These are phyloP conservation scores for Echria macrotheca DNA, from an alignment of 495 filamentous ascomycete species.

Conservation along the genomic window DNA sequence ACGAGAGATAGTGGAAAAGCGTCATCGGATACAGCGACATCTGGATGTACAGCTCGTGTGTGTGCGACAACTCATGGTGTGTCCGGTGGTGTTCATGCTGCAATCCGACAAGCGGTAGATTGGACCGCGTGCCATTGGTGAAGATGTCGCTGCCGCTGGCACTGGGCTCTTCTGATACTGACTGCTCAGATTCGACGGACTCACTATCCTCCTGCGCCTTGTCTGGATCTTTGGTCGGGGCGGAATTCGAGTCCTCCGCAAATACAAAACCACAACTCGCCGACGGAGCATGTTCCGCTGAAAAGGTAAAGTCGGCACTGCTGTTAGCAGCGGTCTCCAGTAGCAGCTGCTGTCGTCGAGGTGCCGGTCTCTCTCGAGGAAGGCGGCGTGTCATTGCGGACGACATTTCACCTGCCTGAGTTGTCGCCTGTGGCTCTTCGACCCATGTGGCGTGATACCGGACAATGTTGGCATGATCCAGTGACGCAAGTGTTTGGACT, in stretches of 20 bases:
- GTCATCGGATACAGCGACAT: slow-evolving; percentile 10
- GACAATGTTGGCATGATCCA: slow-evolving; percentile 7
- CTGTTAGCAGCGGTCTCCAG: slow-evolving; percentile 3
- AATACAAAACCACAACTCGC: slow-evolving; percentile 5
- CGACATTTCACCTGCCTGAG: too few species aligned
- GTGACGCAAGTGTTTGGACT: slow-evolving; percentile 4
- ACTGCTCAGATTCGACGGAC: not conserved
- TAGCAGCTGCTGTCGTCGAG: not conserved
- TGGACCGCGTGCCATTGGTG: slow-evolving; percentile 5
- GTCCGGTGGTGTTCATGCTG: not conserved
- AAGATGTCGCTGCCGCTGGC: slow-evolving; percentile 6
- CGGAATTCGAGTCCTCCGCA: not conserved
- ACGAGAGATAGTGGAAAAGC: slow-evolving; percentile 1
- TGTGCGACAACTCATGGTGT: not conserved
- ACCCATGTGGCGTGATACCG: slow-evolving; percentile 10
- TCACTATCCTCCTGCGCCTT: not conserved
- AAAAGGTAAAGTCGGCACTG: not conserved
- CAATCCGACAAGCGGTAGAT: not conserved
- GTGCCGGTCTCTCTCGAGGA: not conserved
- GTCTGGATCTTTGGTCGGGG: not conserved
- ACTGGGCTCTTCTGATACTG: not conserved
- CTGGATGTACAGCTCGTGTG: slow-evolving; percentile 7
- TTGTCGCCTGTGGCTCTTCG: slow-evolving; percentile 4
- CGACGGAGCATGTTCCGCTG: not conserved
- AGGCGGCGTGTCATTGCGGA: too few species aligned